Conservation (phyloP, 495 filamentous ascomycete genomes). For the Immersiella caudata region DNA sequence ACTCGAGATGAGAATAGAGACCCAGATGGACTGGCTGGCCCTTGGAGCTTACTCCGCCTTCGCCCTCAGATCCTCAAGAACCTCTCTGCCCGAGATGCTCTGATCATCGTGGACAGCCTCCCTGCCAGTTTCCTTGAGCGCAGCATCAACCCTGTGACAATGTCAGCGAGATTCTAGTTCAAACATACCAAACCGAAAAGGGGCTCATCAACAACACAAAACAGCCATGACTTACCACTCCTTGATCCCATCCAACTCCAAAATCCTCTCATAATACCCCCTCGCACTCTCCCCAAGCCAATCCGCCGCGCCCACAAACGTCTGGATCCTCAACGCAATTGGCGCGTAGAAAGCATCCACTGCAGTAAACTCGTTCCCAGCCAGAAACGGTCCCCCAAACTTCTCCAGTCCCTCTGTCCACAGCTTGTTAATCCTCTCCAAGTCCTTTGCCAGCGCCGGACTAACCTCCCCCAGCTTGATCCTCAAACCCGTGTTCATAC, state of each 20-base stretch:
- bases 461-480: slow-evolving; percentile 33
- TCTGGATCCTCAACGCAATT: slow-evolving; percentile 37
- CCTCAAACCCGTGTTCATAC: slow-evolving; percentile 50
- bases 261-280: slow-evolving; percentile 29
- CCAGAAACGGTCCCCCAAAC: slow-evolving; percentile 46
- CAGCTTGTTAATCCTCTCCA: slow-evolving; percentile 38
- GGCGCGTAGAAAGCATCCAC: slow-evolving; percentile 51
- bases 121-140: slow-evolving; percentile 26
- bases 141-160: slow-evolving; percentile 21
- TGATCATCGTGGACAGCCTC: slow-evolving; percentile 27
- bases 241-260: slow-evolving; percentile 28
- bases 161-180: background rate
- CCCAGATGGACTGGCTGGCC: too few relatives aligned
- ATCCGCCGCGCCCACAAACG: slow-evolving; percentile 30
- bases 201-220: background rate
- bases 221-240: slow-evolving; percentile 29
- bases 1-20: too few relatives aligned
- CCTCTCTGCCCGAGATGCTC: slow-evolving; percentile 17
- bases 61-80: slow-evolving; percentile 26
- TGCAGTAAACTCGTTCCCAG: slow-evolving; percentile 41
- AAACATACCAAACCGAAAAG: background rate
- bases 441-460: slow-evolving; percentile 34
- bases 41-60: background rate
- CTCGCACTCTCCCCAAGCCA: slow-evolving; percentile 23
- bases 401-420: slow-evolving; percentile 43